phyloP scores from a whole-genome alignment of 495 filamentous ascomycete genomes.

The Penicillium pancosmium region DNA sequence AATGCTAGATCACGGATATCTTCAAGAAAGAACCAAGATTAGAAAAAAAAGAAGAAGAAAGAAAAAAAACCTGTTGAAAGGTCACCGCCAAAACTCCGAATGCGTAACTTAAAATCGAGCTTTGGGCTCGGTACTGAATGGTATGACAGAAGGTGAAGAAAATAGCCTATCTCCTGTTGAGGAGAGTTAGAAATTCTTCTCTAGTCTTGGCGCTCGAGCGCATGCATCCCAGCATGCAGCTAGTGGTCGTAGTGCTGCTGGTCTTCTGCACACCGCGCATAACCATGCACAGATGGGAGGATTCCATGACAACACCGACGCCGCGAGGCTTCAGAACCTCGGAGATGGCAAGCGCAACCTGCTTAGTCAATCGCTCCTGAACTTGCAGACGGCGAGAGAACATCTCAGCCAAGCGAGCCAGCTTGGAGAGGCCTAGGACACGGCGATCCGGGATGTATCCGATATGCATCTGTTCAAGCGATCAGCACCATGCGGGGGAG shows the following conservation, averaged over 20 bases:
- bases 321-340: conserved; percentile 89
- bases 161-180: conserved; percentile 57
- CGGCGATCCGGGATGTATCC: conserved; percentile 87
- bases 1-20: conserved; percentile 14
- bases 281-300: conserved; percentile 97
- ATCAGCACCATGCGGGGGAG: conserved; percentile 19
- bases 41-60: conserved; percentile 12
- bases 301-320: conserved; percentile 97
- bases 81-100: conserved; percentile 45
- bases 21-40: conserved; percentile 3
- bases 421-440: conserved; percentile 93
- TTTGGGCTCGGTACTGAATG: neutral
- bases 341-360: conserved; percentile 91
- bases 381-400: conserved; percentile 92
- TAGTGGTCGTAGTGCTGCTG: conserved; percentile 83
- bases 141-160: conserved; percentile 10
- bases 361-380: conserved; percentile 92
- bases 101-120: conserved; percentile 31
- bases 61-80: conserved; percentile 40
- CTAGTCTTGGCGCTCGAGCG: conserved; percentile 88
- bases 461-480: conserved; percentile 82
- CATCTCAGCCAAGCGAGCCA: conserved; percentile 96
- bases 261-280: conserved; percentile 95
- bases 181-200: conserved; percentile 87
- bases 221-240: conserved; percentile 94